Evolutionary conservation across 305 asterid genomes (phyloP).

Genomic region (Fraxinus xanthoxyloides): DNA sequence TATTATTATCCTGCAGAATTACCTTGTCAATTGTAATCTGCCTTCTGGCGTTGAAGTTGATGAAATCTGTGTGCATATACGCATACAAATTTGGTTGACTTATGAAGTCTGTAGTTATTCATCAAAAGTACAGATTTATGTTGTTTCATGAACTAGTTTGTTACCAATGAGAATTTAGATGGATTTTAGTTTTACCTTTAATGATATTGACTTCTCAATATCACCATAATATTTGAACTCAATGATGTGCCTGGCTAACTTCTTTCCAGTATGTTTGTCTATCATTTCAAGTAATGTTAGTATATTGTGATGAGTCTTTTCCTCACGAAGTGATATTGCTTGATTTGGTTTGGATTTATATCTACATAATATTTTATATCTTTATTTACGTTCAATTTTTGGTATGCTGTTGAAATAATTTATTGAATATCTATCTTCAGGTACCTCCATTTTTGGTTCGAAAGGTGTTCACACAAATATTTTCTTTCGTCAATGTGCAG

Average conservation of each 20-base stretch:
- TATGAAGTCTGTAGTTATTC: not conserved
- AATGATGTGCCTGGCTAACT: not conserved
- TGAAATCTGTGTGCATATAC: not conserved
- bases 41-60: not conserved
- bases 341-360: not conserved
- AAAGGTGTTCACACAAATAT: conserved; percentile 83
- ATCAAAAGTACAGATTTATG: not conserved
- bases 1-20: not conserved
- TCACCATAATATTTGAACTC: not conserved
- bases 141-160: not conserved
- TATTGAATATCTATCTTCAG: conserved; percentile 42
- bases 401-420: conserved; percentile 3
- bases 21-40: not conserved
- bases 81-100: not conserved
- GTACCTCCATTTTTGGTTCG: conserved; percentile 91
- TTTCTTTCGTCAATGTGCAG: conserved; percentile 94
- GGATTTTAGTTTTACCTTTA: not conserved
- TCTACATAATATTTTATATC: conserved; percentile 2
- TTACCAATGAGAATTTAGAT: not conserved
- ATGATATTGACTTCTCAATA: not conserved
- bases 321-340: conserved; percentile 4
- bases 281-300: not conserved
- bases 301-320: not conserved
- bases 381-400: conserved; percentile 7
- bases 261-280: not conserved